These are phyloP conservation scores for Penicillium fuscoglaucum DNA, from an alignment of 2,329 filamentous ascomycete genomes.

Conservation along the genomic window DNA sequence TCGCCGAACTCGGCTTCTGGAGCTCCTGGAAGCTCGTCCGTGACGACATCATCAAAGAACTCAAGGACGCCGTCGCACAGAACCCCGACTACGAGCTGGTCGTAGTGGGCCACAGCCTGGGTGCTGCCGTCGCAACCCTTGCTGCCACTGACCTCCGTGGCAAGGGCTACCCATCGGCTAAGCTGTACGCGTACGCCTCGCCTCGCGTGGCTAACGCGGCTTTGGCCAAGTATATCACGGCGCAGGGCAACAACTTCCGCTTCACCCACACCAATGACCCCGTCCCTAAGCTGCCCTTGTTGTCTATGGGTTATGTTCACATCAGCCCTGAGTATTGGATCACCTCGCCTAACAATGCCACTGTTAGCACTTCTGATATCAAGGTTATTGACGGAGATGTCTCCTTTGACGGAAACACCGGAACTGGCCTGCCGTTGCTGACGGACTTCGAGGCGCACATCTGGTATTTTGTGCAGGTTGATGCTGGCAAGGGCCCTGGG, in stretches of 20 bases:
- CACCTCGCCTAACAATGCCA: constrained; percentile 27
- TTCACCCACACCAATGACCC: constrained; percentile 68
- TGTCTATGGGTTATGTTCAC: constrained; percentile 63
- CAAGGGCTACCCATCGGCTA: constrained; percentile 47
- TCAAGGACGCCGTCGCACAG: constrained; percentile 27
- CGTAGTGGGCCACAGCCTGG: constrained; percentile 65
- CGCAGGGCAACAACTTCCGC: constrained; percentile 58
- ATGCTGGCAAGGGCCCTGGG: constrained; percentile 22
- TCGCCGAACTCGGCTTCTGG: constrained; percentile 50
- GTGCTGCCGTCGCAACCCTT: constrained; percentile 63
- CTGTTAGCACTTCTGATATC: constrained; percentile 23
- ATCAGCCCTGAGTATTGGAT: constrained; percentile 71
- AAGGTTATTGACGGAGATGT: constrained; percentile 25
- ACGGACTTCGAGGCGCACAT: constrained; percentile 22
- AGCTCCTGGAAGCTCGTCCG: constrained; percentile 44
- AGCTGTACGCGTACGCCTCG: constrained; percentile 67
- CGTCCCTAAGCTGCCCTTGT: constrained; percentile 66
- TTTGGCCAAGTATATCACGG: constrained; percentile 56
- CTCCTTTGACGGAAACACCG: constrained; percentile 29
- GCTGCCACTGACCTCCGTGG: constrained; percentile 58
- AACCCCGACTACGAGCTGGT: constrained; percentile 43
- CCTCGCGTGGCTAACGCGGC: constrained; percentile 63
- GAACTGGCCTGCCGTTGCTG: constrained; percentile 22
- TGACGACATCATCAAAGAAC: constrained; percentile 36
- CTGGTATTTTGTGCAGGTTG: constrained; percentile 29